These are phyloP conservation scores for Gilbertella persicaria DNA, from an alignment of 371 early-diverging fungal species.

Conservation along the genomic window DNA sequence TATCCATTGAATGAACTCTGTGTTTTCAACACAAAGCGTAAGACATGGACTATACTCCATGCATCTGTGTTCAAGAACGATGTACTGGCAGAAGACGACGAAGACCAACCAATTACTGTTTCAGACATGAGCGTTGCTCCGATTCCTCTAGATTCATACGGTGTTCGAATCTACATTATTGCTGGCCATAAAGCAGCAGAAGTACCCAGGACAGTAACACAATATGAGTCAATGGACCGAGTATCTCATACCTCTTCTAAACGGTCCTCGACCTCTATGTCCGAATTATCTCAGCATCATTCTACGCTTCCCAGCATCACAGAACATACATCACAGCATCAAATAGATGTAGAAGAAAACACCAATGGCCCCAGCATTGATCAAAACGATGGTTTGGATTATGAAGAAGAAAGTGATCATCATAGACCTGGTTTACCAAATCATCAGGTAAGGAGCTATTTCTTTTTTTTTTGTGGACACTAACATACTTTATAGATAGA, in stretches of 20 bases:
- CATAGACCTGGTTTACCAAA: no score
- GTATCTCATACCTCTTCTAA: background rate
- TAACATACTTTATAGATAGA: background rate
- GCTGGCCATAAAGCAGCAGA: conserved; percentile 19
- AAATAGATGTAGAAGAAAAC: background rate
- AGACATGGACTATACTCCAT: conserved; percentile 10
- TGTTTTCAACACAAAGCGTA: conserved; percentile 19
- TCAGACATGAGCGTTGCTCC: conserved; percentile 24
- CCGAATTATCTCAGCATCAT: background rate
- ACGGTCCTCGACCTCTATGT: background rate
- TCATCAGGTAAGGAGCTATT: no score
- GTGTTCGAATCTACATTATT: conserved; percentile 12
- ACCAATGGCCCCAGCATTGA: background rate
- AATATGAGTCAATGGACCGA: background rate
- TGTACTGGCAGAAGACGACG: background rate
- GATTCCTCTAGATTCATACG: background rate
- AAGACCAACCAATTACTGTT: conserved; percentile 14
- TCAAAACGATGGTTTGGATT: background rate
- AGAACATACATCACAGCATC: background rate
- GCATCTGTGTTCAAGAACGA: background rate
- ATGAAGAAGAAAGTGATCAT: background rate
- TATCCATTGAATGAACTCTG: conserved; percentile 24
- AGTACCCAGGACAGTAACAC: background rate
- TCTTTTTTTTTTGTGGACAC: background rate
- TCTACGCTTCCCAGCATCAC: background rate